phyloP scores from a whole-genome alignment of 306 rosid genomes.

The Rosa rugosa region DNA sequence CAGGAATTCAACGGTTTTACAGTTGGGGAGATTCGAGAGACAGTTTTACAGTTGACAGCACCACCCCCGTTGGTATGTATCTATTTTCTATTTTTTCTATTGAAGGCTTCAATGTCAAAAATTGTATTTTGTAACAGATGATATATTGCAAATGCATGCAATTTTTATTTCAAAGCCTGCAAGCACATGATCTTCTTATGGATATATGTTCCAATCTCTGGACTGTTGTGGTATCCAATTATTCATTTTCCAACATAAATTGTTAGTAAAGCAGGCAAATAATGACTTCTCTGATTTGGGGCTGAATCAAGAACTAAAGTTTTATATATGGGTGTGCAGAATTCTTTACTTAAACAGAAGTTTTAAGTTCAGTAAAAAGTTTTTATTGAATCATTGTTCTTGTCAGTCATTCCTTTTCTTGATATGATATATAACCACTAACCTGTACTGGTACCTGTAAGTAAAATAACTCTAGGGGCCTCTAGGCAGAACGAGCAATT shows the following conservation, averaged over 20 bases:
- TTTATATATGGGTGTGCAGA: not conserved
- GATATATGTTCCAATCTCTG: conserved; percentile 2
- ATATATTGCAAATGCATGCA: conserved; percentile 4
- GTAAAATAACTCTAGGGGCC: conserved; percentile 7
- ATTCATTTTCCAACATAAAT: not conserved
- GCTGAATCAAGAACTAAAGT: conserved; percentile 2
- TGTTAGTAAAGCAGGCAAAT: not conserved
- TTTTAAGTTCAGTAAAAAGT: not conserved
- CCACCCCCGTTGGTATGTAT: conserved; percentile 67
- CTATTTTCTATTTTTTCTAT: too few species aligned
- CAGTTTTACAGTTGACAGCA: conserved; percentile 75
- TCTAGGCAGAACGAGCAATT: conserved; percentile 19
- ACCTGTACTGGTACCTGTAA: not conserved
- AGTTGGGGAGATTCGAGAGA: conserved; percentile 76
- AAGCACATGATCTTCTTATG: not conserved
- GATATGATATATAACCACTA: not conserved
- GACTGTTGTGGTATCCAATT: conserved; percentile 6
- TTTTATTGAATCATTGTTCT: not conserved
- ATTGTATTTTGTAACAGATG: not conserved
- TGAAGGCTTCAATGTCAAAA: not conserved
- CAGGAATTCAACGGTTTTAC: too few species aligned
- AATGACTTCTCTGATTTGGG: not conserved
- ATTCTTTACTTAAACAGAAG: conserved; percentile 2
- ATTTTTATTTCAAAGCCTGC: conserved; percentile 1
- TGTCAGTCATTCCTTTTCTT: not conserved